phyloP scores from a whole-genome alignment of 345 rosid species.

The Geranium rotundifolium region DNA sequence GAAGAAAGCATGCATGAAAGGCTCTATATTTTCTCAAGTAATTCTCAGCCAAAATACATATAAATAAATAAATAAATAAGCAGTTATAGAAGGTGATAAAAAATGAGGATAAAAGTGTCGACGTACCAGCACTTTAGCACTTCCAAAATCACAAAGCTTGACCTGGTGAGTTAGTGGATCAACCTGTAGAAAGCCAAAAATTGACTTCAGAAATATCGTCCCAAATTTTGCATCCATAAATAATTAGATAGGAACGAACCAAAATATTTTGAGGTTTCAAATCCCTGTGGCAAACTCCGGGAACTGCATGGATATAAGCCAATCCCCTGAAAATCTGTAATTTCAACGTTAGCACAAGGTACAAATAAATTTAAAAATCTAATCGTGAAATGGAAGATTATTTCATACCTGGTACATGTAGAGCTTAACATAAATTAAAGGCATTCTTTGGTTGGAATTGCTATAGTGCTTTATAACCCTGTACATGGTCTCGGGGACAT shows the following conservation, averaged over 20 bases:
- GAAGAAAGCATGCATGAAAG: not conserved
- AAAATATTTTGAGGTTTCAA: constrained; percentile 84
- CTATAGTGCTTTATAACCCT: constrained; percentile 74
- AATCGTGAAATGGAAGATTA: not conserved
- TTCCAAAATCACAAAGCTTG: constrained; percentile 30
- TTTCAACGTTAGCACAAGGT: constrained; percentile 4
- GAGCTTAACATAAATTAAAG: constrained; percentile 72
- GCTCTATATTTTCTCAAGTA: not conserved
- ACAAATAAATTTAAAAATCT: not conserved
- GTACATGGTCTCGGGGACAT: constrained; percentile 84
- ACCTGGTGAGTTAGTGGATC: constrained; percentile 70
- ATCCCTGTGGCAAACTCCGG: constrained; percentile 84
- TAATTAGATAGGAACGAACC: constrained; percentile 35
- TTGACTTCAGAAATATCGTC: constrained; percentile 5
- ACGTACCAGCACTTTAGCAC: constrained; percentile 81
- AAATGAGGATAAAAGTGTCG: not conserved
- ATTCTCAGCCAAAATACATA: not conserved
- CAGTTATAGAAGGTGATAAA: not conserved
- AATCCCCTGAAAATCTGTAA: constrained; percentile 70
- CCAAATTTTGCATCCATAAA: not conserved
- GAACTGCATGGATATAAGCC: constrained; percentile 67
- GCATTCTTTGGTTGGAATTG: constrained; percentile 68
- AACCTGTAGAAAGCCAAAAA: constrained; percentile 36
- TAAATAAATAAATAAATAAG: too few relatives aligned
- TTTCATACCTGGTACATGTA: constrained; percentile 62